Evolutionary conservation across 768 basidiomycete species (phyloP).

Genomic region (Leccinum aurantiacum): DNA sequence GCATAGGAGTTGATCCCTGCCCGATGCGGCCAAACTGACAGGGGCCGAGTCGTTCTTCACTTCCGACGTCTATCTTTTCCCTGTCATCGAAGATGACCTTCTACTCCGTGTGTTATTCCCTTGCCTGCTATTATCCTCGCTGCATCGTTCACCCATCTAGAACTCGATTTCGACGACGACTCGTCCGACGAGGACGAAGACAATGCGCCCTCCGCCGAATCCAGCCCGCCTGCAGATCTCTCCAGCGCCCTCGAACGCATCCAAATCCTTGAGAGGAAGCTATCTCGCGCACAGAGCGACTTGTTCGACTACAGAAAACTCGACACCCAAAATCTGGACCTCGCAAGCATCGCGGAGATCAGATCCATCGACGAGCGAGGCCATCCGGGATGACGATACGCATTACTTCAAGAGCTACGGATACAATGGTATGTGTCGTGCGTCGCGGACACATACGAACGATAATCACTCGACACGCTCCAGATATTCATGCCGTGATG

Average conservation of each 20-base stretch:
- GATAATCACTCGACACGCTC: not conserved
- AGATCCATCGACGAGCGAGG: constrained; percentile 25
- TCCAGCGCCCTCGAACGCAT: constrained; percentile 46
- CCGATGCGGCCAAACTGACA: constrained; percentile 45
- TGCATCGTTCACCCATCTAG: constrained; percentile 35
- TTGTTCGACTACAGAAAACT: constrained; percentile 61
- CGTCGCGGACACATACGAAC: too few species aligned
- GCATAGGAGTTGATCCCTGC: constrained; percentile 52
- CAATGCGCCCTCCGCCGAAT: not conserved
- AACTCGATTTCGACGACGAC: constrained; percentile 63
- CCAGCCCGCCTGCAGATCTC: constrained; percentile 31
- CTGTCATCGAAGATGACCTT: constrained; percentile 83
- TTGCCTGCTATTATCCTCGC: not conserved
- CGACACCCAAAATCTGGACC: constrained; percentile 53
- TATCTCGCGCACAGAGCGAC: constrained; percentile 58
- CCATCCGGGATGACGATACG: constrained; percentile 76
- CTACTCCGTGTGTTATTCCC: constrained; percentile 67
- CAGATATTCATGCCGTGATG: constrained; percentile 96
- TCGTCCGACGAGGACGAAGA: constrained; percentile 62
- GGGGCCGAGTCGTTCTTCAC: constrained; percentile 63
- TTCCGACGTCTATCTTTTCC: constrained; percentile 79
- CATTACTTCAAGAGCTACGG: constrained; percentile 94
- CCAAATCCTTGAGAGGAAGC: constrained; percentile 57
- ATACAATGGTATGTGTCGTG: constrained; percentile 64
- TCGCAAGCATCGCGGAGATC: constrained; percentile 44